Percentiles rank a stretch among this genome's conserved stretches.
These are phyloP conservation scores for Aphanoascus verrucosus DNA, from an alignment of 2,329 filamentous ascomycete species.

Conservation along the genomic window DNA sequence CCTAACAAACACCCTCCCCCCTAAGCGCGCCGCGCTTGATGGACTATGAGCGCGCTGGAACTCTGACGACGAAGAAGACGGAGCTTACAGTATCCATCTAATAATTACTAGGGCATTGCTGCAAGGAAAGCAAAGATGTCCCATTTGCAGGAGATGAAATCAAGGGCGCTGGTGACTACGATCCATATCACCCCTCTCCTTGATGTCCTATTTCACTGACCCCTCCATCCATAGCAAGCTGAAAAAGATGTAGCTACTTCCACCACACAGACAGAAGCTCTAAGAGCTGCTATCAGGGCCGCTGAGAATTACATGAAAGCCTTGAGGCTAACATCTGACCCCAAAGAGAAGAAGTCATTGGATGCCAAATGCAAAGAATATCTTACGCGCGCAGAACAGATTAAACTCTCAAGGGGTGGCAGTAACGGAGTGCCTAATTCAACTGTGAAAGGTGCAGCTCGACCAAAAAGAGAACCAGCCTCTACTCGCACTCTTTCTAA, in stretches of 20 bases:
- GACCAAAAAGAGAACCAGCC: constrained; percentile 36
- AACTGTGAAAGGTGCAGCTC: background rate
- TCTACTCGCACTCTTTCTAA: constrained; percentile 54
- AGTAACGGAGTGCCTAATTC: background rate
- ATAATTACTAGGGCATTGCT: background rate
- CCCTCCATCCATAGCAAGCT: constrained; percentile 12
- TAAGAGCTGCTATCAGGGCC: constrained; percentile 64
- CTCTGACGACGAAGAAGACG: background rate
- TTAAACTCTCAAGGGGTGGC: constrained; percentile 46
- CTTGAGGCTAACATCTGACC: constrained; percentile 48
- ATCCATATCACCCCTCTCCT: background rate
- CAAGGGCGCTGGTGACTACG: constrained; percentile 13
- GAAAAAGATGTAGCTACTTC: constrained; percentile 35
- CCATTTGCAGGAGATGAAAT: constrained; percentile 10
- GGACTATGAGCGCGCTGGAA: background rate
- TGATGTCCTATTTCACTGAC: background rate
- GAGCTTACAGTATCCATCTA: background rate
- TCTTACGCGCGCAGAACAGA: constrained; percentile 60
- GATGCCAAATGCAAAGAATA: constrained; percentile 59
- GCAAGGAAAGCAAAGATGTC: constrained; percentile 5
- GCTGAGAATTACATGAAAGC: constrained; percentile 76
- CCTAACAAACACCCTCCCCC: background rate
- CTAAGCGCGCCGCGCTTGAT: constrained; percentile 2
- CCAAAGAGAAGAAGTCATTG: constrained; percentile 56
- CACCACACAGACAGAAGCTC: constrained; percentile 50